phyloP scores from a whole-genome alignment of 331 rosid genomes.

The Quercus tomentella region DNA sequence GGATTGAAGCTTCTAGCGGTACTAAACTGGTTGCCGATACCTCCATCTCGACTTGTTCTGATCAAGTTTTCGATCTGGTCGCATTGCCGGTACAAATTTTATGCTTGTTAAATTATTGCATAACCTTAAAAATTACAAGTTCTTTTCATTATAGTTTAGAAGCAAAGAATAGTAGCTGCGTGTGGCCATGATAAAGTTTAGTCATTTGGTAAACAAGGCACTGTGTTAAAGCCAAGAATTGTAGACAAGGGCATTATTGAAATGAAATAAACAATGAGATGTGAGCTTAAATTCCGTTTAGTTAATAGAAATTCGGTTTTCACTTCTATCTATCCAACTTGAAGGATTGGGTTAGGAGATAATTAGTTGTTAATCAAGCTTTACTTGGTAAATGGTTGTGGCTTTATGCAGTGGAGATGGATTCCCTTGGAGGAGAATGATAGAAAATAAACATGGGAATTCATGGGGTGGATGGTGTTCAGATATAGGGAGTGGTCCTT shows the following conservation, averaged over 20 bases:
- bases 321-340: no score
- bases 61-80: conserved; percentile 71
- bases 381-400: no score
- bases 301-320: no score
- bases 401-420: no score
- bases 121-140: neutral
- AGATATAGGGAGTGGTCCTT: no score
- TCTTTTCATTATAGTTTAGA: neutral
- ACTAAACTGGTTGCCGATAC: conserved; percentile 74
- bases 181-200: neutral
- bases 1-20: conserved; percentile 71
- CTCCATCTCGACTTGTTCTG: conserved; percentile 55
- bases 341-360: no score
- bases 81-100: conserved; percentile 58
- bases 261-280: neutral
- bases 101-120: neutral
- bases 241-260: neutral
- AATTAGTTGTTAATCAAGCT: no score
- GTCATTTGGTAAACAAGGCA: neutral
- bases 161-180: neutral
- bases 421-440: no score
- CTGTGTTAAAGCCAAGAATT: neutral
- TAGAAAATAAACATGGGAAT: no score
- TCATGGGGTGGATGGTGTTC: no score
- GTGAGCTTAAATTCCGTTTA: no score